phyloP scores from a whole-genome alignment of 1,284 basidiomycete species.

The Xerocomus alliaceus region DNA sequence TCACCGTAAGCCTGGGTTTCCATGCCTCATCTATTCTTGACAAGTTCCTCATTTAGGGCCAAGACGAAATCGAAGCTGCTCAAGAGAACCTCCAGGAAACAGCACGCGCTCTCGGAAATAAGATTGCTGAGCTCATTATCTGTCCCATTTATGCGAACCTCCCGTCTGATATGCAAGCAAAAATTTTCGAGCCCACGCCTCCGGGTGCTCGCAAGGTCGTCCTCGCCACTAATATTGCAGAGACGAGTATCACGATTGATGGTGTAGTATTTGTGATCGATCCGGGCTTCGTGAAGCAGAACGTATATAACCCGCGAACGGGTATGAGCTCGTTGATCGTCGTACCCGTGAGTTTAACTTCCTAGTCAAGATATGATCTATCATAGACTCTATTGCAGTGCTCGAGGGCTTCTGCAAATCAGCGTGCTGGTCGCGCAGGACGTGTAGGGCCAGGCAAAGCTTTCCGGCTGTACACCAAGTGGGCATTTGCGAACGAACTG shows the following conservation, averaged over 20 bases:
- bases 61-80: slow-evolving; percentile 98
- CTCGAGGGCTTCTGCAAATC: slow-evolving; percentile 95
- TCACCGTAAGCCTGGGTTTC: slow-evolving; percentile 70
- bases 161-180: slow-evolving; percentile 98
- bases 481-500: slow-evolving; percentile 94
- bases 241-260: slow-evolving; percentile 97
- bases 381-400: slow-evolving; percentile 58
- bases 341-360: slow-evolving; percentile 73
- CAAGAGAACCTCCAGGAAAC: slow-evolving; percentile 97
- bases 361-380: not conserved
- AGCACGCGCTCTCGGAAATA: slow-evolving; percentile 92
- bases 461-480: slow-evolving; percentile 96
- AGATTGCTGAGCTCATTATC: slow-evolving; percentile 92
- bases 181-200: slow-evolving; percentile 99
- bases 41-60: slow-evolving; percentile 64
- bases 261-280: slow-evolving; percentile 98
- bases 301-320: slow-evolving; percentile 94
- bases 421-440: slow-evolving; percentile 95
- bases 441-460: slow-evolving; percentile 98
- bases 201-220: slow-evolving; percentile 96
- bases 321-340: slow-evolving; percentile 96
- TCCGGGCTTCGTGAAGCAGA: slow-evolving; percentile 97
- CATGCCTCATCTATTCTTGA: not conserved
- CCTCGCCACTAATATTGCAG: slow-evolving; percentile 97
- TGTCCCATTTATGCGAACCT: slow-evolving; percentile 99